These are phyloP conservation scores for Aspergillus sp. DNA, from an alignment of 2,329 filamentous ascomycete genomes.

Conservation along the genomic window DNA sequence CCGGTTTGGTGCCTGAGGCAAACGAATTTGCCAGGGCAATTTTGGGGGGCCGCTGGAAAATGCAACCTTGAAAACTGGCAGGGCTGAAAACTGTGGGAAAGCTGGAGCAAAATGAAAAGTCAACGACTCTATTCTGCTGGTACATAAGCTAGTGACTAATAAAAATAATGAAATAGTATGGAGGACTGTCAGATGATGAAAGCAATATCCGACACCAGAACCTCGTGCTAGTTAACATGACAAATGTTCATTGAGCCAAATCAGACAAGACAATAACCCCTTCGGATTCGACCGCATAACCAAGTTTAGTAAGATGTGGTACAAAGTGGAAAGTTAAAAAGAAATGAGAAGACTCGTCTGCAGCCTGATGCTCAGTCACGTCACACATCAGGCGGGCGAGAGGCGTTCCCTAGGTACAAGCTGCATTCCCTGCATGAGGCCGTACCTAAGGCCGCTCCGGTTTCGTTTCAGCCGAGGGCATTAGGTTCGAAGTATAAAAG, in stretches of 20 bases:
- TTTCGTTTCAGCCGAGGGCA: conserved; percentile 10
- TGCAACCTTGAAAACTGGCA: background rate
- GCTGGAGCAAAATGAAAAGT: background rate
- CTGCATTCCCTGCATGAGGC: conserved; percentile 39
- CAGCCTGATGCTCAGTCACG: conserved; percentile 8
- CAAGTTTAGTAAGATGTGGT: conserved; percentile 3
- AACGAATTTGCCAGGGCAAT: background rate
- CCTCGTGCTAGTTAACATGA: conserved; percentile 23
- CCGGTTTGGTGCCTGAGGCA: conserved; percentile 4
- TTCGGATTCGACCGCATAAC: conserved; percentile 13
- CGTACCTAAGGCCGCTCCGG: conserved; percentile 20
- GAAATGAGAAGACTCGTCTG: conserved; percentile 2
- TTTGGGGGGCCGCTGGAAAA: background rate
- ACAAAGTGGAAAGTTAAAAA: conserved; percentile 5
- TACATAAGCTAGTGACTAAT: conserved; percentile 20
- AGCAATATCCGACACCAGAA: conserved; percentile 20
- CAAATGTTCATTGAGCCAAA: conserved; percentile 23
- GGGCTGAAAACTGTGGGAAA: background rate
- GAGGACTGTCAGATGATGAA: conserved; percentile 8
- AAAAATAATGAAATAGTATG: conserved; percentile 9
- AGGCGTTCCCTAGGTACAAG: conserved; percentile 22
- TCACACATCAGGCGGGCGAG: conserved; percentile 13
- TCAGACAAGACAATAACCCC: conserved; percentile 17
- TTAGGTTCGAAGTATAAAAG: conserved; percentile 16
- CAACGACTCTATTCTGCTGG: conserved; percentile 18